Conservation (phyloP, 768 basidiomycete species). For the Boletellus sp. region DNA sequence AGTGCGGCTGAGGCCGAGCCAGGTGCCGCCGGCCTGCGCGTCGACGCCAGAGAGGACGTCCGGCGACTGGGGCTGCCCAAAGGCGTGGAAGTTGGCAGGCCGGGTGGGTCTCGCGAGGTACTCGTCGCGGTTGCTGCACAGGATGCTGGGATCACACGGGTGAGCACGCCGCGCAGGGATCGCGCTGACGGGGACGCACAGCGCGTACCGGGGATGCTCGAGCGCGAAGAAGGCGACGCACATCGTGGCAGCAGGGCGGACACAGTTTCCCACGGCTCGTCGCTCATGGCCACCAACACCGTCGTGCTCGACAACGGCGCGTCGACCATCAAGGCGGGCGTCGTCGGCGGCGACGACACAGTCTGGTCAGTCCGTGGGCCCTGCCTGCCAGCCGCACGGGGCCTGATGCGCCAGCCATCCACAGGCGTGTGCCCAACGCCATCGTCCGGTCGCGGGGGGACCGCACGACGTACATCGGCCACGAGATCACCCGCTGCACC, state of each 20-base stretch:
- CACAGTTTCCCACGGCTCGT: too few species aligned
- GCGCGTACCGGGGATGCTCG: constrained; percentile 70
- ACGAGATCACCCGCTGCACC: constrained; percentile 72
- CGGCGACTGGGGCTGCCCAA: constrained; percentile 34
- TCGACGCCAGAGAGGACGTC: constrained; percentile 73
- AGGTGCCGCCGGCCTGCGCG: constrained; percentile 70
- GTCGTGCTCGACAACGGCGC: constrained; percentile 89
- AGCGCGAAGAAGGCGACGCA: constrained; percentile 79
- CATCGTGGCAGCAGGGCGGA: constrained; percentile 23
- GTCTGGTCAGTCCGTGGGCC: constrained; percentile 21
- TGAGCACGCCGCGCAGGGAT: background rate
- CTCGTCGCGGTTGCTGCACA: constrained; percentile 79
- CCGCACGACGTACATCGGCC: constrained; percentile 78
- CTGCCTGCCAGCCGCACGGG: background rate
- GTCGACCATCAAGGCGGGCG: constrained; percentile 72
- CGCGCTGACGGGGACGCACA: constrained; percentile 43
- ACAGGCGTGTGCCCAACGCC: constrained; percentile 74
- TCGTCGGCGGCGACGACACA: constrained; percentile 35
- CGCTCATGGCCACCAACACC: constrained; percentile 25
- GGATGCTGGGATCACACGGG: constrained; percentile 46
- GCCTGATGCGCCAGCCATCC: background rate
- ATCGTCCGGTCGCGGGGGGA: constrained; percentile 83
- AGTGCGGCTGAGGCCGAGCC: constrained; percentile 67
- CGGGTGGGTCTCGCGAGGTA: constrained; percentile 61
- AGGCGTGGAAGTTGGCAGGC: constrained; percentile 66